These are phyloP conservation scores for Pseudopithomyces maydicus DNA, from an alignment of 2,329 filamentous ascomycete species.

Conservation along the genomic window DNA sequence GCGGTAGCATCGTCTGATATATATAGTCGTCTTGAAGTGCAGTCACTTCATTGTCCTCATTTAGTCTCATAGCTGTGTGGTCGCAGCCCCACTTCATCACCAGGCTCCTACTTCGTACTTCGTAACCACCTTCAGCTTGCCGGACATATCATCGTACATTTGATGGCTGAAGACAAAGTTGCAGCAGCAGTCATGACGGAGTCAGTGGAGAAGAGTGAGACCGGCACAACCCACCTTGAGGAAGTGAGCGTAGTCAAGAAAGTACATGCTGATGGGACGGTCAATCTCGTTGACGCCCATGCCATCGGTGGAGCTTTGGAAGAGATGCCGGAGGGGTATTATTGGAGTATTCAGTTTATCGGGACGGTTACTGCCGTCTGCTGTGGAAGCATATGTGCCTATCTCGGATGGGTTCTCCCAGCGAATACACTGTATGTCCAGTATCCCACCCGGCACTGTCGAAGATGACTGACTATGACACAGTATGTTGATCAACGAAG, in stretches of 20 bases:
- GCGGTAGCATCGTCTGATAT: neutral
- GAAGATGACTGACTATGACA: neutral
- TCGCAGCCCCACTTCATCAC: neutral
- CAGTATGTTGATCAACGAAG: conserved; percentile 28
- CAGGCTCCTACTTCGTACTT: neutral
- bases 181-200: conserved; percentile 15
- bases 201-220: conserved; percentile 13
- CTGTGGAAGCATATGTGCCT: conserved; percentile 30
- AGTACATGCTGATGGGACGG: conserved; percentile 48
- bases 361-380: conserved; percentile 46
- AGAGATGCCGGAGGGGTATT: conserved; percentile 51
- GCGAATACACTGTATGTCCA: conserved; percentile 31
- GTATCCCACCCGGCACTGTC: neutral
- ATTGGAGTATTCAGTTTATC: conserved; percentile 47
- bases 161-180: conserved; percentile 20
- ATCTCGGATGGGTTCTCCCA: conserved; percentile 35
- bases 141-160: neutral
- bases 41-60: neutral
- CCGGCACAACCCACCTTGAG: conserved; percentile 11
- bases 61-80: too few species aligned
- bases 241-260: conserved; percentile 29
- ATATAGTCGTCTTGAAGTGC: neutral
- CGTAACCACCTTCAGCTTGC: neutral
- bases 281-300: conserved; percentile 50
- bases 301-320: conserved; percentile 51